Evolutionary conservation across 345 rosid genomes (phyloP).

Genomic region (Eucalyptus tenuipes): DNA sequence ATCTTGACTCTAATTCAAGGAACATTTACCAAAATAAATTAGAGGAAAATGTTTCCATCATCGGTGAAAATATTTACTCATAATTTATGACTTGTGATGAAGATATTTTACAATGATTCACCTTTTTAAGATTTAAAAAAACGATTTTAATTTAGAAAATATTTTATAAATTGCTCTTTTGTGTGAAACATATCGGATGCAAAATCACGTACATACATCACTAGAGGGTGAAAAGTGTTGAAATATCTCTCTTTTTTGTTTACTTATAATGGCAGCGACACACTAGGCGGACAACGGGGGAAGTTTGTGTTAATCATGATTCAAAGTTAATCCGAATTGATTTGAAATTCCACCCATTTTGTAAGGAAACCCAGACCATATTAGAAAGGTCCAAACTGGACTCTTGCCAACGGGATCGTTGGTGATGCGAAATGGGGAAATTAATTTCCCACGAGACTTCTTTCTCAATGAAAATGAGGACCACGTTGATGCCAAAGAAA

Average conservation of each 20-base stretch:
- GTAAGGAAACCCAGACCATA: background rate
- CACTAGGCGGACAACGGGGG: background rate
- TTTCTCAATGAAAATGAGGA: background rate
- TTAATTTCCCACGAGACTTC: background rate
- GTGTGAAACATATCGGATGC: background rate
- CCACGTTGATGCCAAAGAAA: background rate
- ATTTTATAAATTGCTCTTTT: background rate
- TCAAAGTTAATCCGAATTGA: background rate
- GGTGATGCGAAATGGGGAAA: background rate
- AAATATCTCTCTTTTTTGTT: background rate
- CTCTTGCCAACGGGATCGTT: background rate
- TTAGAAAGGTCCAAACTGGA: background rate
- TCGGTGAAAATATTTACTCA: background rate
- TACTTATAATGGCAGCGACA: background rate
- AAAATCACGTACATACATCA: background rate
- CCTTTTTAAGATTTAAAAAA: background rate
- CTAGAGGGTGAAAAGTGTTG: background rate
- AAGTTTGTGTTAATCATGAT: background rate
- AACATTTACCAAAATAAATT: background rate
- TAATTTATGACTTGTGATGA: no score
- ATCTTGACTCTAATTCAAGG: background rate
- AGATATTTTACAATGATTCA: background rate
- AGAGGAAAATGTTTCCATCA: background rate
- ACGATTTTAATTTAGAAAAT: no score
- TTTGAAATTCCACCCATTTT: background rate